Conservation (phyloP, 148 eudicot genomes). For the Vaccinium macrocarpon region DNA sequence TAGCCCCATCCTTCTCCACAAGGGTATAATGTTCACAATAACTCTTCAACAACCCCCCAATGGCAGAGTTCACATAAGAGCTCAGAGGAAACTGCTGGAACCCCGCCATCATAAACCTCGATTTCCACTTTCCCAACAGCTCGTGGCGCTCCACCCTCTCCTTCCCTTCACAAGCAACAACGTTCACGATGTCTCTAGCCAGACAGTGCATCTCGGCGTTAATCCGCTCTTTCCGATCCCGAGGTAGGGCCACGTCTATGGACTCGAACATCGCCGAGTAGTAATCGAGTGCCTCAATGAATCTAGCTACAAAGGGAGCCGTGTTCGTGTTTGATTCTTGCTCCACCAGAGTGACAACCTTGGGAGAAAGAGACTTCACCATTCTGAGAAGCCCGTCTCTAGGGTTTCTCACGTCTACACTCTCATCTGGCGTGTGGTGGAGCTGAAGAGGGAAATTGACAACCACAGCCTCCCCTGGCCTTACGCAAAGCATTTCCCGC, state of each 20-base stretch:
- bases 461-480: conserved; percentile 81
- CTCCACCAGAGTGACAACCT: conserved; percentile 76
- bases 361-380: conserved; percentile 71
- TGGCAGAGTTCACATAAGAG: conserved; percentile 74
- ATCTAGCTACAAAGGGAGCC: conserved; percentile 68
- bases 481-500: conserved; percentile 58
- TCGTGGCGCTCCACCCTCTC: conserved; percentile 87
- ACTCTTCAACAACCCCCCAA: conserved; percentile 50
- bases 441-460: conserved; percentile 86
- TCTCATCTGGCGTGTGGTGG: conserved; percentile 94
- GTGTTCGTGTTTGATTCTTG: conserved; percentile 96
- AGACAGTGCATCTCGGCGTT: conserved; percentile 79
- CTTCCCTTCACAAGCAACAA: conserved; percentile 86
- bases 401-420: conserved; percentile 79
- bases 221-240: conserved; percentile 70
- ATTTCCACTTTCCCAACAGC: conserved; percentile 83
- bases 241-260: conserved; percentile 59
- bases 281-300: conserved; percentile 61
- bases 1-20: conserved; percentile 81
- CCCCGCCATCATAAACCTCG: conserved; percentile 87
- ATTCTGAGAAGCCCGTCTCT: conserved; percentile 72
- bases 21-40: conserved; percentile 75
- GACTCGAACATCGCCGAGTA: conserved; percentile 97
- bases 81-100: conserved; percentile 67
- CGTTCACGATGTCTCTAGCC: conserved; percentile 82